These are phyloP conservation scores for Jimgerdemannia lactiflua DNA, from an alignment of 192 early-diverging fungal species.

Conservation along the genomic window DNA sequence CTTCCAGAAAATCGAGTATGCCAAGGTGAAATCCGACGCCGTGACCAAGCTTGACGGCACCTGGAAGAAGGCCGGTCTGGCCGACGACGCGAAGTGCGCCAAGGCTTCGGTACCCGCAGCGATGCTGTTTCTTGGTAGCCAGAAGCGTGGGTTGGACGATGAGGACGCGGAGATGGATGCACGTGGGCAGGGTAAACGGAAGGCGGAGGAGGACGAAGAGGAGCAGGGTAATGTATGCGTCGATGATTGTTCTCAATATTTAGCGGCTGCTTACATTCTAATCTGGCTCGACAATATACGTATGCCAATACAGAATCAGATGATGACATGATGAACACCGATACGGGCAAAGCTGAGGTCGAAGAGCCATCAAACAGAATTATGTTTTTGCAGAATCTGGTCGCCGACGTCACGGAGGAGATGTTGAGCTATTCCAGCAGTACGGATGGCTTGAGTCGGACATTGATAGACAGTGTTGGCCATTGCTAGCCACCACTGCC, in stretches of 20 bases:
- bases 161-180: conserved; percentile 3
- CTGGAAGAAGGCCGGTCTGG: conserved; percentile 17
- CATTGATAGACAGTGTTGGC: too few relatives aligned
- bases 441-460: too few relatives aligned
- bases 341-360: neutral
- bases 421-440: conserved; percentile 52
- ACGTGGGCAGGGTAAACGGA: conserved; percentile 8
- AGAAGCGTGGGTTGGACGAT: conserved; percentile 9
- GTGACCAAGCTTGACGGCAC: conserved; percentile 69
- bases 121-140: conserved; percentile 14
- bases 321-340: neutral
- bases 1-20: conserved; percentile 54
- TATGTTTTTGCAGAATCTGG: conserved; percentile 43
- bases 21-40: conserved; percentile 72
- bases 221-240: neutral
- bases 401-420: conserved; percentile 41
- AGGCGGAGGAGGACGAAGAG: conserved; percentile 20
- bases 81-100: conserved; percentile 11
- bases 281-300: too few relatives aligned
- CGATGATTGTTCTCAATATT: neutral
- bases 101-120: neutral
- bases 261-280: neutral
- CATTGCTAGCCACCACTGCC: too few relatives aligned
- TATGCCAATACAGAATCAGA: neutral
- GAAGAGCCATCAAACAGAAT: conserved; percentile 32